phyloP scores from a whole-genome alignment of 352 stramenopile genomes.

The Phytopythium vexans region DNA sequence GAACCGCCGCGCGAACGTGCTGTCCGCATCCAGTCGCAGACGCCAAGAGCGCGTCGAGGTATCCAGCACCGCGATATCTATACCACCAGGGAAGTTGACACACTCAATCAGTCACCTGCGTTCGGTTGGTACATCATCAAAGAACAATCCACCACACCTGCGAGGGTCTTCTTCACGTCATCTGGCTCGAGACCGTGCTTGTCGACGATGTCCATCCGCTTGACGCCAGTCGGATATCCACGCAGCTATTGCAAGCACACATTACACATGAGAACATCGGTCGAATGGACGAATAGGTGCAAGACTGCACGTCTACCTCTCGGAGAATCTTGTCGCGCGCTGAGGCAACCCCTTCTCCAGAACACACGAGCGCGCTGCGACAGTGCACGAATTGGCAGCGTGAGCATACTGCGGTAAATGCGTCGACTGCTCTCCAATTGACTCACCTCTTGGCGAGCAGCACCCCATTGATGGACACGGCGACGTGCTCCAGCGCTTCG shows the following conservation, averaged over 20 bases:
- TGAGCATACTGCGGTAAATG: background rate
- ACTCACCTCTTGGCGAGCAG: constrained; percentile 41
- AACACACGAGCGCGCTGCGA: constrained; percentile 28
- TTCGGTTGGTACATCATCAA: background rate
- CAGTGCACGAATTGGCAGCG: background rate
- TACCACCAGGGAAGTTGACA: background rate
- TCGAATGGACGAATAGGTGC: background rate
- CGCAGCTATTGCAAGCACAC: constrained; percentile 18
- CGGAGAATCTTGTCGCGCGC: constrained; percentile 50
- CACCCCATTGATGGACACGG: constrained; percentile 36
- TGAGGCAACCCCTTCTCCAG: constrained; percentile 20
- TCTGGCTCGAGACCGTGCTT: constrained; percentile 37
- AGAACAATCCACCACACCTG: constrained; percentile 19
- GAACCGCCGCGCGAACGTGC: constrained; percentile 50
- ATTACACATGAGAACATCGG: background rate
- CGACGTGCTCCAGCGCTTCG: constrained; percentile 37
- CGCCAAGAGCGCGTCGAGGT: constrained; percentile 40
- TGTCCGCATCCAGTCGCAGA: constrained; percentile 42
- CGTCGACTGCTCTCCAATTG: background rate
- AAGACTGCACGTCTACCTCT: constrained; percentile 24
- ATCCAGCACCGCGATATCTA: constrained; percentile 53
- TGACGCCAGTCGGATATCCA: constrained; percentile 31
- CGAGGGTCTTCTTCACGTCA: constrained; percentile 42
- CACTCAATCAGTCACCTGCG: constrained; percentile 2
- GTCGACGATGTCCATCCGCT: constrained; percentile 42